A percentile compares a stretch with the other conserved stretches of the same genome.
phyloP scores from a whole-genome alignment of 768 basidiomycete species.

The Phallus indusiatus region DNA sequence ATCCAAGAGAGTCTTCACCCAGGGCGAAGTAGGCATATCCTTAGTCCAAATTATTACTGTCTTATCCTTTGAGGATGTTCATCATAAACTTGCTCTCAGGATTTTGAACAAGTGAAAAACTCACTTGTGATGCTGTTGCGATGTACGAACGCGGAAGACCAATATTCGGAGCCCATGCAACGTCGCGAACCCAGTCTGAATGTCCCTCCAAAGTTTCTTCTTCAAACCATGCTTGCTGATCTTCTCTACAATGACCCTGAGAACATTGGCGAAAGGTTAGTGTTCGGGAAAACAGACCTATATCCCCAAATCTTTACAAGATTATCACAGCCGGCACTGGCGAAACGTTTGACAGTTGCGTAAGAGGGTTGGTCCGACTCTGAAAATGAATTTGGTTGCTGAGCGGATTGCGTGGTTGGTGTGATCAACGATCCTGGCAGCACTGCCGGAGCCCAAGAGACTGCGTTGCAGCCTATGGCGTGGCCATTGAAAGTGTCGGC shows the following conservation, averaged over 20 bases:
- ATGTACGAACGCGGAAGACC: constrained; percentile 92
- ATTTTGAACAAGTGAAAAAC: constrained; percentile 9
- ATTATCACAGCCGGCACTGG: constrained; percentile 93
- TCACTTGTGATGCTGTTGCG: constrained; percentile 84
- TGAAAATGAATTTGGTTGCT: constrained; percentile 32
- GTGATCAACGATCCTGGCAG: constrained; percentile 78
- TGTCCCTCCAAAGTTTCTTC: constrained; percentile 37
- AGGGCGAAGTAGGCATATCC: constrained; percentile 59
- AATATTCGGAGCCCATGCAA: constrained; percentile 96
- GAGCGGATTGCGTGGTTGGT: constrained; percentile 36
- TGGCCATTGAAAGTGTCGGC: constrained; percentile 94
- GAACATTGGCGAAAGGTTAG: background rate
- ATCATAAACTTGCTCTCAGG: background rate
- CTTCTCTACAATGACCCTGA: constrained; percentile 38
- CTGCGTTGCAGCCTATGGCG: constrained; percentile 92
- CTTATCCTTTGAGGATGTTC: constrained; percentile 42
- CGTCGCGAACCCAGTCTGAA: constrained; percentile 9
- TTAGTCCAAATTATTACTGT: constrained; percentile 91
- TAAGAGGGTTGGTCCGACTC: constrained; percentile 23
- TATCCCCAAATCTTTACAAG: constrained; percentile 31
- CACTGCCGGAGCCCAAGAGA: constrained; percentile 94
- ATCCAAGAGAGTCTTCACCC: constrained; percentile 76
- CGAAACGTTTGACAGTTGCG: constrained; percentile 81
- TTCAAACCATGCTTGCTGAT: constrained; percentile 23
- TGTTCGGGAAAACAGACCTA: background rate